These are phyloP conservation scores for Backusella circina DNA, from an alignment of 192 early-diverging fungal genomes.

Conservation along the genomic window DNA sequence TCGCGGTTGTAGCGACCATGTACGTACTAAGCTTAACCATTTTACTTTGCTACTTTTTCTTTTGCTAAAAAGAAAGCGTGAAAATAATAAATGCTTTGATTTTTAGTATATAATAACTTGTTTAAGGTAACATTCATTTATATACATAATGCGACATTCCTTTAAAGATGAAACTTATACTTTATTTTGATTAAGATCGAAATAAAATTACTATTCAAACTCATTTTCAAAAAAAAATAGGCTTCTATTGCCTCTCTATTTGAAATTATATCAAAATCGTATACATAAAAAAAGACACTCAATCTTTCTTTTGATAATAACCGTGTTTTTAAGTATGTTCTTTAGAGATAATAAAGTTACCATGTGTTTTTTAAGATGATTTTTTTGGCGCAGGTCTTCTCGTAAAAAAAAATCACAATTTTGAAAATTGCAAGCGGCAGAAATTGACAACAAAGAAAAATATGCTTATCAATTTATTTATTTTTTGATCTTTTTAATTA, in stretches of 20 bases:
- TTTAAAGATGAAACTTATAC: not conserved
- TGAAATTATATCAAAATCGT: not conserved
- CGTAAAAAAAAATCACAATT: not conserved
- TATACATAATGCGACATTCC: not conserved
- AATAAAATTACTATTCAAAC: slow-evolving; percentile 1
- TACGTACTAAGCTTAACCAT: slow-evolving; percentile 8
- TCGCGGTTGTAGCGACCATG: not conserved
- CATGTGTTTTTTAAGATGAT: not conserved
- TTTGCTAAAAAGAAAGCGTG: not conserved
- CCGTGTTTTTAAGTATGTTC: too few relatives aligned
- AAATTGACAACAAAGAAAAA: not conserved
- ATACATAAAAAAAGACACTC: not conserved
- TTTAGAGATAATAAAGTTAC: too few relatives aligned
- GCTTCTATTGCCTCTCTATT: not conserved
- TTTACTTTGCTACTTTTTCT: not conserved
- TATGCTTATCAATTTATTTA: not conserved
- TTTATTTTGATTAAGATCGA: not conserved
- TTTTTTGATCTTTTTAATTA: not conserved
- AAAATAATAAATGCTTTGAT: not conserved
- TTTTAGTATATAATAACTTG: not conserved
- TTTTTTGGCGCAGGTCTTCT: not conserved
- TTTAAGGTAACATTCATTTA: not conserved
- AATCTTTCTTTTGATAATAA: too few relatives aligned
- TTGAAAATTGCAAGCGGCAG: not conserved
- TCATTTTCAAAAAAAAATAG: not conserved